Percentiles rank a stretch among this genome's conserved stretches.
These are phyloP conservation scores for Sequoia sempervirens DNA, from an alignment of 75 land plant genomes.

Conservation along the genomic window DNA sequence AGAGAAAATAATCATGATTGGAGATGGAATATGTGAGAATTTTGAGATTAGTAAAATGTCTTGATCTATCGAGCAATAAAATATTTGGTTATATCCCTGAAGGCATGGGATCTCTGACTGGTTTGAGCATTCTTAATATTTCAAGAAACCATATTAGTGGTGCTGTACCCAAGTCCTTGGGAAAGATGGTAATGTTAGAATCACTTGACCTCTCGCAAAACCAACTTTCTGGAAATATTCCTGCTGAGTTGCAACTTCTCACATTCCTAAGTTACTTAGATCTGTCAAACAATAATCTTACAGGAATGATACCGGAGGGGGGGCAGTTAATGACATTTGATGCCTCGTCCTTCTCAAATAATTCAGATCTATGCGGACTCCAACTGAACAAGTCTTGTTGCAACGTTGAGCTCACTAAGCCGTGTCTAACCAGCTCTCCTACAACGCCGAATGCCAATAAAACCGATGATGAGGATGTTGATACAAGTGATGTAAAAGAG, in stretches of 20 bases:
- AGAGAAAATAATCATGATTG: constrained; percentile 29
- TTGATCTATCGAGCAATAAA: constrained; percentile 55
- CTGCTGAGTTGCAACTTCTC: constrained; percentile 1
- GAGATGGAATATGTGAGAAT: constrained; percentile 29
- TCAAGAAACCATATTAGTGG: constrained; percentile 22
- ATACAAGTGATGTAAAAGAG: background rate
- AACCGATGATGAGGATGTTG: background rate
- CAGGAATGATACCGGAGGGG: constrained; percentile 7
- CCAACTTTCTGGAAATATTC: constrained; percentile 18
- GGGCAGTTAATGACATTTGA: constrained; percentile 13
- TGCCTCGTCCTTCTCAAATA: constrained; percentile 7
- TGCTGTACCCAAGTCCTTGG: constrained; percentile 10
- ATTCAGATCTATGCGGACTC: constrained; percentile 12
- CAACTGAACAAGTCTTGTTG: constrained; percentile 10
- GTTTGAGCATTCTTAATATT: constrained; percentile 39
- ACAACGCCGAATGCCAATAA: too few species aligned
- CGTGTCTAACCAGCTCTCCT: too few species aligned
- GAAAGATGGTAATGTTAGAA: constrained; percentile 1
- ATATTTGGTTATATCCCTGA: constrained; percentile 44
- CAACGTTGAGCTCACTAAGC: too few species aligned
- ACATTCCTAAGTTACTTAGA: constrained; percentile 7
- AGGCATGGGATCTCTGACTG: constrained; percentile 25
- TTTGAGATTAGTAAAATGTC: constrained; percentile 29
- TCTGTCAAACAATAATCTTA: constrained; percentile 16
- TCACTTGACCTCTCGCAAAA: constrained; percentile 17